Conservation (phyloP, 2,329 filamentous ascomycete genomes). For the Dactylellina haptotyla region DNA sequence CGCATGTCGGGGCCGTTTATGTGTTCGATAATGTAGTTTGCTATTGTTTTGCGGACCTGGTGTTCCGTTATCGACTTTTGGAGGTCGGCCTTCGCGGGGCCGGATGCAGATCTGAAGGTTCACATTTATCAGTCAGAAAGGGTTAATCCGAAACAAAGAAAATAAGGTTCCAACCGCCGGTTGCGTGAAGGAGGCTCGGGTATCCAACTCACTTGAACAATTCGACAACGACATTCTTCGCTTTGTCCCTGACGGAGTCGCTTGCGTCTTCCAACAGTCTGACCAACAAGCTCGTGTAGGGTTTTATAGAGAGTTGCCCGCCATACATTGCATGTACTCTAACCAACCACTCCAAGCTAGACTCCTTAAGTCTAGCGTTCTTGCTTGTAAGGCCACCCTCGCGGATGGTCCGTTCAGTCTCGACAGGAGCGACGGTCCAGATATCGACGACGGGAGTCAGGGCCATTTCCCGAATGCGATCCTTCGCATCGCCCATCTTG, state of each 20-base stretch:
- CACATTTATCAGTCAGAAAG: constrained; percentile 42
- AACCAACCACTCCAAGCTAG: constrained; percentile 83
- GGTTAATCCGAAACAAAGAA: background rate
- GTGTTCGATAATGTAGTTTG: constrained; percentile 79
- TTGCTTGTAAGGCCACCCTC: constrained; percentile 81
- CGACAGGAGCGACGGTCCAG: constrained; percentile 73
- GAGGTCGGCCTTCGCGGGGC: constrained; percentile 84
- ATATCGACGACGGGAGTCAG: constrained; percentile 80
- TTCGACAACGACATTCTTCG: constrained; percentile 84
- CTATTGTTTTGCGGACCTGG: constrained; percentile 87
- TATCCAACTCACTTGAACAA: constrained; percentile 75
- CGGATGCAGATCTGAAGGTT: constrained; percentile 74
- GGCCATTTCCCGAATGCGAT: constrained; percentile 80
- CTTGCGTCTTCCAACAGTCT: constrained; percentile 90
- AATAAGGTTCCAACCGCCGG: constrained; percentile 13
- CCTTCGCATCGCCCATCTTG: constrained; percentile 86
- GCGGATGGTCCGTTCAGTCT: constrained; percentile 82
- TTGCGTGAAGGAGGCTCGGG: background rate
- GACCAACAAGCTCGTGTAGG: constrained; percentile 84
- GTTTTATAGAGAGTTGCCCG: constrained; percentile 77
- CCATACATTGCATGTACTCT: constrained; percentile 69
- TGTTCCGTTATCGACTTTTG: constrained; percentile 85
- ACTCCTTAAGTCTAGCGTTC: constrained; percentile 85
- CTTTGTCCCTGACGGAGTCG: constrained; percentile 82
- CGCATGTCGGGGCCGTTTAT: constrained; percentile 64